Percentiles rank a stretch among this genome's conserved stretches.
These are phyloP conservation scores for Guyanaporus albipodus DNA, from an alignment of 768 basidiomycete genomes.

Conservation along the genomic window DNA sequence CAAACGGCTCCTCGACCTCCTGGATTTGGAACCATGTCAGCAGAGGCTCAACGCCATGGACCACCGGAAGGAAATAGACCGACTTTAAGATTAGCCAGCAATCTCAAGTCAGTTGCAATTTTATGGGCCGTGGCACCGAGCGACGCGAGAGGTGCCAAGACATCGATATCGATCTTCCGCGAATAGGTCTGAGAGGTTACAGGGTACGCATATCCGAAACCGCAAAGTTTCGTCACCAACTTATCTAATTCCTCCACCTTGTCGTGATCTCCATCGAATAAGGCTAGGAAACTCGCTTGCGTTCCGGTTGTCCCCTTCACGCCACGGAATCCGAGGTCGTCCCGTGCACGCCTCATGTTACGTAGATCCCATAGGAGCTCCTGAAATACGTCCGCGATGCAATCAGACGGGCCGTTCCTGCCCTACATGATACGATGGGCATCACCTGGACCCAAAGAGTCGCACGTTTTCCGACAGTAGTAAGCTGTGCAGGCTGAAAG, in stretches of 20 bases:
- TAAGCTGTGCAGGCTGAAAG: slow-evolving; percentile 97
- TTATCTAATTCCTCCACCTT: slow-evolving; percentile 91
- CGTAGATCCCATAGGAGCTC: slow-evolving; percentile 96
- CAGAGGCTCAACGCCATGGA: not conserved
- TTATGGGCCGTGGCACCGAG: slow-evolving; percentile 96
- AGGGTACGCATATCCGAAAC: slow-evolving; percentile 93
- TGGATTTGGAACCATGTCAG: slow-evolving; percentile 24
- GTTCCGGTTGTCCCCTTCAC: slow-evolving; percentile 99
- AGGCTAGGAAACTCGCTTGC: slow-evolving; percentile 89
- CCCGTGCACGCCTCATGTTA: slow-evolving; percentile 83
- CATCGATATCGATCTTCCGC: slow-evolving; percentile 94
- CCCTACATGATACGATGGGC: slow-evolving; percentile 9
- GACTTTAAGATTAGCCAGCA: slow-evolving; percentile 91
- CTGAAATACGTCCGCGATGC: slow-evolving; percentile 31
- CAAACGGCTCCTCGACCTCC: slow-evolving; percentile 99
- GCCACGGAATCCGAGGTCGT: slow-evolving; percentile 94
- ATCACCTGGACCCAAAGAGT: slow-evolving; percentile 92
- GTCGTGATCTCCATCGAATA: slow-evolving; percentile 93
- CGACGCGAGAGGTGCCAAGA: slow-evolving; percentile 84
- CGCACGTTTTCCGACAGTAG: slow-evolving; percentile 95
- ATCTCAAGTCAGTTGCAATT: slow-evolving; percentile 91
- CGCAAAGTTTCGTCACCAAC: slow-evolving; percentile 85
- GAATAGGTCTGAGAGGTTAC: slow-evolving; percentile 99
- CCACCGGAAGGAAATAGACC: not conserved
- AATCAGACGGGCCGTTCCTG: not conserved